Percentiles rank a stretch among this genome's conserved stretches.
Evolutionary conservation across 2,329 filamentous ascomycete species (phyloP).

Genomic region (Penicillium brasilianum): DNA sequence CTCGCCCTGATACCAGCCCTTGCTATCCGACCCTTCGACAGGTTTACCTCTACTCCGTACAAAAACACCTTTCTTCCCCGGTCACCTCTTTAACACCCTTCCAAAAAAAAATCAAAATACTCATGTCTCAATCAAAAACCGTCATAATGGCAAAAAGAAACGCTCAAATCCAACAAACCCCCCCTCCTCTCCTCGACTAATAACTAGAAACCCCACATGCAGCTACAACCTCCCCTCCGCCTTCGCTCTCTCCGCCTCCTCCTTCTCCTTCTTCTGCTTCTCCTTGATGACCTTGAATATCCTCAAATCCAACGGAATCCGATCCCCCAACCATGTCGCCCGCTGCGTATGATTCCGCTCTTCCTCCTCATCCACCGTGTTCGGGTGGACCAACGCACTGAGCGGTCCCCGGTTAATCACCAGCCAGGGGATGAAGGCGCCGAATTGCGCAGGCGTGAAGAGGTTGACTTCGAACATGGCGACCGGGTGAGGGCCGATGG

Average conservation of each 20-base stretch:
- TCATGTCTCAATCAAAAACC: no score
- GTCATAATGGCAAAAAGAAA: no score
- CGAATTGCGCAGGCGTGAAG: constrained; percentile 84
- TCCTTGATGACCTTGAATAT: constrained; percentile 42
- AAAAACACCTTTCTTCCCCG: background rate
- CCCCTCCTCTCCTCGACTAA: background rate
- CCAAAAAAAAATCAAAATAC: background rate
- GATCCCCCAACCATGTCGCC: constrained; percentile 53
- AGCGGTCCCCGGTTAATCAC: constrained; percentile 80
- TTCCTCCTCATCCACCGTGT: constrained; percentile 63
- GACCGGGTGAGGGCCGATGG: constrained; percentile 79
- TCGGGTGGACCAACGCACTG: constrained; percentile 81
- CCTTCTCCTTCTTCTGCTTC: constrained; percentile 27
- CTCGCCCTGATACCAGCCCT: background rate
- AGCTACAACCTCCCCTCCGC: background rate
- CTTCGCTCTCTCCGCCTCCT: constrained; percentile 10
- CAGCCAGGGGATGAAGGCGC: constrained; percentile 85
- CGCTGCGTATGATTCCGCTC: constrained; percentile 55
- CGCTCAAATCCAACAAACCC: no score
- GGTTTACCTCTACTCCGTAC: background rate
- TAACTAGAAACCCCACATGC: background rate
- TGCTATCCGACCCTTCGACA: background rate
- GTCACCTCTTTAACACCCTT: background rate
- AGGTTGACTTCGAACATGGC: constrained; percentile 94
- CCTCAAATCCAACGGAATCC: constrained; percentile 50